Evolutionary conservation across 805 yeast genomes (phyloP).

Genomic region (Pichia californica): DNA sequence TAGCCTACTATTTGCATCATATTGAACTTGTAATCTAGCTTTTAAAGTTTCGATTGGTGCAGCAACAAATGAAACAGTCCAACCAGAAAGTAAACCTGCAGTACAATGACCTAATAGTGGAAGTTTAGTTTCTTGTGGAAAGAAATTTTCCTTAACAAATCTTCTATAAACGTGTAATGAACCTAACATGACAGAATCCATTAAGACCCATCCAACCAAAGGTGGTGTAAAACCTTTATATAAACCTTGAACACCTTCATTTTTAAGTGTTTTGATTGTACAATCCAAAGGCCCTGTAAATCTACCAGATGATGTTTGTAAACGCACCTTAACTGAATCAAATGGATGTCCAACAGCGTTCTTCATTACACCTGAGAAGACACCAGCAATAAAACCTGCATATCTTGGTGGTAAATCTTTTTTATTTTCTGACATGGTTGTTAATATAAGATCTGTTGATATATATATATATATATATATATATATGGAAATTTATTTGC

Average conservation of each 20-base stretch:
- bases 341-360: constrained; percentile 91
- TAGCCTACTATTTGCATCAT: constrained; percentile 61
- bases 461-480: too few species aligned
- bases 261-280: constrained; percentile 57
- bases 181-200: constrained; percentile 91
- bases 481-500: too few species aligned
- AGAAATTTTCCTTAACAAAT: constrained; percentile 57
- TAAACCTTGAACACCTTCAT: constrained; percentile 75
- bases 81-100: constrained; percentile 80
- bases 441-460: too few species aligned
- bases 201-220: constrained; percentile 84
- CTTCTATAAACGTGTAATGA: constrained; percentile 73
- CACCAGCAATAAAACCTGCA: constrained; percentile 83
- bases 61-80: constrained; percentile 92
- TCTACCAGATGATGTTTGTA: constrained; percentile 60
- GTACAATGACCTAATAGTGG: constrained; percentile 70
- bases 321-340: constrained; percentile 81
- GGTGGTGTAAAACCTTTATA: constrained; percentile 94
- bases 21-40: constrained; percentile 85
- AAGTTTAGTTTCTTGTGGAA: constrained; percentile 51
- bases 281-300: constrained; percentile 84
- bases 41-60: constrained; percentile 90
- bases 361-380: constrained; percentile 80
- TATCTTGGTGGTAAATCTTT: constrained; percentile 41
- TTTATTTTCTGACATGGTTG: constrained; percentile 9